Percentiles rank a stretch among this genome's conserved stretches.
Evolutionary conservation across 2,329 filamentous ascomycete genomes (phyloP).

Genomic region (Westerdykella ornata): DNA sequence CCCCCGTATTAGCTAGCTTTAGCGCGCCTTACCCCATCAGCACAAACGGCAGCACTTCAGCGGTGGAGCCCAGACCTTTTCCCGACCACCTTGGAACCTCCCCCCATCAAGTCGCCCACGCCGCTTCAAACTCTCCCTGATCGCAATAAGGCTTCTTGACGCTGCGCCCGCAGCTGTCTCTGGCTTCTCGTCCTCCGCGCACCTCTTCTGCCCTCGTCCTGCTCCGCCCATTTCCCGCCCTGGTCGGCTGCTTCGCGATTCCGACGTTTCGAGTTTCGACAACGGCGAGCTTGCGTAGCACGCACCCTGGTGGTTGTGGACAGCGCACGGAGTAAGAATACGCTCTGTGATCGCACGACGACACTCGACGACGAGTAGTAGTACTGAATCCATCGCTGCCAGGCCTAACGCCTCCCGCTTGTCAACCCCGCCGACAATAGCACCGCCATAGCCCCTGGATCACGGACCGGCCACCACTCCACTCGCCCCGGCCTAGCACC

Average conservation of each 20-base stretch:
- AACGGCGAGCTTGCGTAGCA: slow-evolving; percentile 31
- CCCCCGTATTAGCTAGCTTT: no score
- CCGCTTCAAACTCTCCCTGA: not conserved
- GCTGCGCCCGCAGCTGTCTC: slow-evolving; percentile 19
- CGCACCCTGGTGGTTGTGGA: slow-evolving; percentile 15
- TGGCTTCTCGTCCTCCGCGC: slow-evolving; percentile 10
- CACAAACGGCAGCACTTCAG: no score
- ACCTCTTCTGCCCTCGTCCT: slow-evolving; percentile 9
- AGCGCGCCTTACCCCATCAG: no score
- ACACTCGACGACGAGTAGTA: not conserved
- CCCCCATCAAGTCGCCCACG: not conserved
- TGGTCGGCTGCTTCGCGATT: slow-evolving; percentile 25
- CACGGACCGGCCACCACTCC: no score
- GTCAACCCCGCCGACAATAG: no score
- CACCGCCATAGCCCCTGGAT: no score
- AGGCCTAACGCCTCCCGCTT: not conserved
- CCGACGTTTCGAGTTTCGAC: slow-evolving; percentile 37
- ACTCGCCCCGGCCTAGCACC: no score
- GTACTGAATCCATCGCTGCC: not conserved
- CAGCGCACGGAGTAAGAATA: not conserved
- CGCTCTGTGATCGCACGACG: not conserved
- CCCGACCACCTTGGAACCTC: not conserved
- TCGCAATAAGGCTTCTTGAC: slow-evolving; percentile 5
- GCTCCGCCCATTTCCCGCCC: slow-evolving; percentile 12
- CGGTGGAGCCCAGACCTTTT: not conserved